Conservation (phyloP, 495 filamentous ascomycete genomes). For the Clavariopsis aquatica region DNA sequence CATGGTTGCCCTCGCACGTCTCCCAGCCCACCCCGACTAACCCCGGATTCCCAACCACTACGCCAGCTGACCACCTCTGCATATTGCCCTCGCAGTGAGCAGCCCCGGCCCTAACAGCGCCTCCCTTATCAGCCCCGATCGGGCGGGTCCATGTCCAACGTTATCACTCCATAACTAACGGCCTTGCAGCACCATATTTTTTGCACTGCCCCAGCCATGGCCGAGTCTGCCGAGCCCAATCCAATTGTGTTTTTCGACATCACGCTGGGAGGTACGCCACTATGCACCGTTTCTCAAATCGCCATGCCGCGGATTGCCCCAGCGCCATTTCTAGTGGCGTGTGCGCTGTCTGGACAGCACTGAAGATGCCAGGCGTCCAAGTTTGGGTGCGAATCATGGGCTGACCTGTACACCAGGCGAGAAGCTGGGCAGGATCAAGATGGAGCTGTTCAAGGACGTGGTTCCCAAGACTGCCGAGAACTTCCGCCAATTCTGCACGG, state of each 20-base stretch:
- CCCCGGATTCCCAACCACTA: neutral
- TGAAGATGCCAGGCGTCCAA: neutral
- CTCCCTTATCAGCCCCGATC: slow-evolving; percentile 2
- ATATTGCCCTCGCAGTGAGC: neutral
- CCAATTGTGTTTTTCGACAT: slow-evolving; percentile 92
- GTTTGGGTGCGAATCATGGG: neutral
- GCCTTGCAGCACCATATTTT: neutral
- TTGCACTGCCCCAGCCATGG: slow-evolving; percentile 39
- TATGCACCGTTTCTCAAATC: slow-evolving; percentile 13
- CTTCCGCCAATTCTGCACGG: slow-evolving; percentile 95
- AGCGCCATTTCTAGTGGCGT: neutral
- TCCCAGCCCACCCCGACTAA: neutral
- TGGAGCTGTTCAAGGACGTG: slow-evolving; percentile 84
- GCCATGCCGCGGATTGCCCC: neutral
- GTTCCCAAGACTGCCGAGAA: slow-evolving; percentile 93
- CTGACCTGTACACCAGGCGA: slow-evolving; percentile 61
- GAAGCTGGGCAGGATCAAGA: slow-evolving; percentile 85
- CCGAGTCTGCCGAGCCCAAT: slow-evolving; percentile 45
- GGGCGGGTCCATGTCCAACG: slow-evolving; percentile 10
- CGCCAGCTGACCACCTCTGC: slow-evolving; percentile 8
- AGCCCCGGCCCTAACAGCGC: neutral
- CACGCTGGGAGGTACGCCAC: slow-evolving; percentile 76
- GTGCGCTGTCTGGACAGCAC: neutral
- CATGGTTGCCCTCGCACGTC: neutral
- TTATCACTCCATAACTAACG: slow-evolving; percentile 14